Conservation (phyloP, 2,329 filamentous ascomycete genomes). For the Fusarium lateritium region DNA sequence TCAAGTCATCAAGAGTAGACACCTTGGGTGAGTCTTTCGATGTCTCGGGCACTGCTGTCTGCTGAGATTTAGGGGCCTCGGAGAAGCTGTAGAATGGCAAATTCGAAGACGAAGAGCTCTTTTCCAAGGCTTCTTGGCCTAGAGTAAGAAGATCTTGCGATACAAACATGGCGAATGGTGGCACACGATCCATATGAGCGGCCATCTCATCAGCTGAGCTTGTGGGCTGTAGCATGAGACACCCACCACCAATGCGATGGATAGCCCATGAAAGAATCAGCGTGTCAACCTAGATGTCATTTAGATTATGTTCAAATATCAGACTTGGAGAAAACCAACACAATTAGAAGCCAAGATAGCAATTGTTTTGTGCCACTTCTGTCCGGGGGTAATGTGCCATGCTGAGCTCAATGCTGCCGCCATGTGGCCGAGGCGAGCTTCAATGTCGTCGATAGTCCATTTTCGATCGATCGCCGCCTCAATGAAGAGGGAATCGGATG, state of each 20-base stretch:
- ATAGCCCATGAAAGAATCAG: constrained; percentile 12
- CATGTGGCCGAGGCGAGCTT: constrained; percentile 8
- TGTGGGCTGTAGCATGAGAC: constrained; percentile 12
- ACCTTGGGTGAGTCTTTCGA: constrained; percentile 3
- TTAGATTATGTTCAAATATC: background rate
- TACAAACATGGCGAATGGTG: constrained; percentile 9
- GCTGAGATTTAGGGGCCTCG: background rate
- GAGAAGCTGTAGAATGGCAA: constrained; percentile 12
- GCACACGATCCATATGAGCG: constrained; percentile 13
- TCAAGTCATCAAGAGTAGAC: constrained; percentile 9
- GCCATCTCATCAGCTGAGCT: constrained; percentile 16
- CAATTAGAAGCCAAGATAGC: constrained; percentile 13
- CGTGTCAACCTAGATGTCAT: constrained; percentile 3
- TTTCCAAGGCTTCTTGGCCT: constrained; percentile 3
- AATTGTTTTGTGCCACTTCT: constrained; percentile 12
- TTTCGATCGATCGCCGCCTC: constrained; percentile 13
- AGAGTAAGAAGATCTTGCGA: constrained; percentile 9
- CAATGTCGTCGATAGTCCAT: constrained; percentile 12
- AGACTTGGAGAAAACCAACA: background rate
- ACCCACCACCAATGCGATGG: constrained; percentile 11
- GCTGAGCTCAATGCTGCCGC: constrained; percentile 13
- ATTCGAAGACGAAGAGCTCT: constrained; percentile 12
- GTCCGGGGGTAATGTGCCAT: constrained; percentile 4
- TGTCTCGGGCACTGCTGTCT: background rate
- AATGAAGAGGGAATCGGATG: constrained; percentile 8